Percentiles rank a stretch among this genome's conserved stretches.
Evolutionary conservation across 768 basidiomycete species (phyloP).

Genomic region (Lactarius indigo): DNA sequence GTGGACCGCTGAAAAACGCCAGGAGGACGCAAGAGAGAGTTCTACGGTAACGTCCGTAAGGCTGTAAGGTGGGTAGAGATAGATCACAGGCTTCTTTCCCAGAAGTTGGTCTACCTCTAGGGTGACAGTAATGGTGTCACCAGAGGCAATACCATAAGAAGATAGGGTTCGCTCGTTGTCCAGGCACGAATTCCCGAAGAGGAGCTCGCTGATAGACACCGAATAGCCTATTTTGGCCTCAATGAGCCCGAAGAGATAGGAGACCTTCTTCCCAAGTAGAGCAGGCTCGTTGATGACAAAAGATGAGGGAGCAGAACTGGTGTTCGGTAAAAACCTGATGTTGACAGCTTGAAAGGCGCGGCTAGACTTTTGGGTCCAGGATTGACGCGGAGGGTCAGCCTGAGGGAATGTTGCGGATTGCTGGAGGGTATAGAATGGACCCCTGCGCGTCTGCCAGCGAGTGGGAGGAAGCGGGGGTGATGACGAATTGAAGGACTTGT

Average conservation of each 20-base stretch:
- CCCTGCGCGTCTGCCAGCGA: no score
- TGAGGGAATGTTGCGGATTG: no score
- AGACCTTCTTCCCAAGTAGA: background rate
- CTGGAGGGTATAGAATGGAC: background rate
- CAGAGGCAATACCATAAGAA: background rate
- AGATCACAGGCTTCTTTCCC: constrained; percentile 10
- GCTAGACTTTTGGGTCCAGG: no score
- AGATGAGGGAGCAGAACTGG: background rate
- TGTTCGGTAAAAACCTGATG: background rate
- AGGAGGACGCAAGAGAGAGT: background rate
- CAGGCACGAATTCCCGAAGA: background rate
- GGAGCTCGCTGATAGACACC: background rate
- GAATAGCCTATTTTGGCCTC: background rate
- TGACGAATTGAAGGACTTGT: no score
- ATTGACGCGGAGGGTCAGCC: no score
- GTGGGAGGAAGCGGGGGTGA: no score
- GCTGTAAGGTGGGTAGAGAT: constrained; percentile 9
- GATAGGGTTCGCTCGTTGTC: background rate
- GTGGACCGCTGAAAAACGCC: constrained; percentile 13
- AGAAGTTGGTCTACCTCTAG: background rate
- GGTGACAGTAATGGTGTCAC: background rate
- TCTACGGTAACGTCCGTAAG: constrained; percentile 13
- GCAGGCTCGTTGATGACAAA: background rate
- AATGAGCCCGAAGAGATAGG: background rate
- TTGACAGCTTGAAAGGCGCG: background rate